Conservation (phyloP, 768 basidiomycete genomes). For the Tulasnella sp. region DNA sequence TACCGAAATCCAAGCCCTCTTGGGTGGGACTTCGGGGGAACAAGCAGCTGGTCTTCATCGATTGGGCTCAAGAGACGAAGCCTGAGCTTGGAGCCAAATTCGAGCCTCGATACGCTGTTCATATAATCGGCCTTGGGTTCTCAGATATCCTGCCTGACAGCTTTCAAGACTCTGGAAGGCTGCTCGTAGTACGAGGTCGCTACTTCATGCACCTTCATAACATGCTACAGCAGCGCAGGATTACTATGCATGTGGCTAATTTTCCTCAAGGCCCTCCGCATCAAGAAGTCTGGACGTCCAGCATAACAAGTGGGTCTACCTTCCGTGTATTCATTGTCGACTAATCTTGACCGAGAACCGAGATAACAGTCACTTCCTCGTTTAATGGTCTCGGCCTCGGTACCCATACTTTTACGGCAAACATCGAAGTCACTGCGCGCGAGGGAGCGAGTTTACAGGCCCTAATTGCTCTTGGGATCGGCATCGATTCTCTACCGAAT, state of each 20-base stretch:
- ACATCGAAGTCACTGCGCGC: not conserved
- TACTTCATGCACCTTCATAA: constrained; percentile 3
- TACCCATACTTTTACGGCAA: not conserved
- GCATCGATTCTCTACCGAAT: not conserved
- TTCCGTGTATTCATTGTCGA: no score
- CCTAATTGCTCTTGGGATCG: not conserved
- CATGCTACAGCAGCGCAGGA: not conserved
- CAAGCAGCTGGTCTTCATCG: not conserved
- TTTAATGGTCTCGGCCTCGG: not conserved
- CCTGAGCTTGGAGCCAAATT: not conserved
- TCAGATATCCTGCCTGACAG: not conserved
- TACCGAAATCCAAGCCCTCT: not conserved
- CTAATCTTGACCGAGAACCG: not conserved
- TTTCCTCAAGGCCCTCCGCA: not conserved
- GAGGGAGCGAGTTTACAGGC: not conserved
- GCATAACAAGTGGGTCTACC: not conserved
- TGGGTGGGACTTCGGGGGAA: not conserved
- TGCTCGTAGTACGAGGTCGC: not conserved
- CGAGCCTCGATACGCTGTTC: not conserved
- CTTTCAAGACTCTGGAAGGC: not conserved
- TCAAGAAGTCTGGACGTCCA: constrained; percentile 13
- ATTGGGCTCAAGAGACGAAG: not conserved
- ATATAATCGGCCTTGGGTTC: not conserved
- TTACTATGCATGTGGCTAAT: not conserved
- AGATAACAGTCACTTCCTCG: not conserved